Evolutionary conservation across 257 asterid genomes (phyloP).

Genomic region (Capsicum pubescens): DNA sequence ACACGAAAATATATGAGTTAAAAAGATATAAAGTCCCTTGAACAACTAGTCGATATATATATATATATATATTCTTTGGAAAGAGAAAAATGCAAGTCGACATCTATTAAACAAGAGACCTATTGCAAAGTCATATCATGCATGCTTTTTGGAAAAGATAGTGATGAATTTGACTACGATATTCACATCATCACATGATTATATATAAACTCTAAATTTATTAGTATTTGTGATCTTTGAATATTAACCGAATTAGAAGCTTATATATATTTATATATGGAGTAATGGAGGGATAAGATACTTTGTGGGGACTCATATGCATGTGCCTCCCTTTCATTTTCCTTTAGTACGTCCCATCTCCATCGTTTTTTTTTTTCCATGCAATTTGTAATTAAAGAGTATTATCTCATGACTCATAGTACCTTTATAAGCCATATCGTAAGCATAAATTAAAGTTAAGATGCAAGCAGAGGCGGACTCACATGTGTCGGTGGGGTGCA

Average conservation of each 20-base stretch:
- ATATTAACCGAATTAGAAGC: background rate
- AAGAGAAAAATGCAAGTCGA: background rate
- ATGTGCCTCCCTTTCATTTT: conserved; percentile 19
- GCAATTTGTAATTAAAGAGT: background rate
- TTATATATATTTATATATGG: background rate
- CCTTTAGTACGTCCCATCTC: background rate
- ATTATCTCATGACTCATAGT: background rate
- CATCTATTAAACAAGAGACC: background rate
- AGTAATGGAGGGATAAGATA: background rate
- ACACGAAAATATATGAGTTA: background rate
- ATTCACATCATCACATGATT: background rate
- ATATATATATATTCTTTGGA: background rate
- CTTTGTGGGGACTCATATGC: background rate
- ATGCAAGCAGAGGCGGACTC: too few relatives aligned
- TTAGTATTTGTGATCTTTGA: background rate
- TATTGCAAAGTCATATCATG: background rate
- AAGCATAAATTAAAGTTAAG: background rate
- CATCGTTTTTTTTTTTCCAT: background rate
- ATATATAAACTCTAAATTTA: background rate
- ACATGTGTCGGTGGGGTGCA: too few relatives aligned
- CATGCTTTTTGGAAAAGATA: background rate
- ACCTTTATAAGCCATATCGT: background rate
- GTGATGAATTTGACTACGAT: background rate
- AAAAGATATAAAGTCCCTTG: background rate
- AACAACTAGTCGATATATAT: background rate